phyloP scores from a whole-genome alignment of 2,329 filamentous ascomycete genomes.

The Xenosphaeropsis pyriputrescens region DNA sequence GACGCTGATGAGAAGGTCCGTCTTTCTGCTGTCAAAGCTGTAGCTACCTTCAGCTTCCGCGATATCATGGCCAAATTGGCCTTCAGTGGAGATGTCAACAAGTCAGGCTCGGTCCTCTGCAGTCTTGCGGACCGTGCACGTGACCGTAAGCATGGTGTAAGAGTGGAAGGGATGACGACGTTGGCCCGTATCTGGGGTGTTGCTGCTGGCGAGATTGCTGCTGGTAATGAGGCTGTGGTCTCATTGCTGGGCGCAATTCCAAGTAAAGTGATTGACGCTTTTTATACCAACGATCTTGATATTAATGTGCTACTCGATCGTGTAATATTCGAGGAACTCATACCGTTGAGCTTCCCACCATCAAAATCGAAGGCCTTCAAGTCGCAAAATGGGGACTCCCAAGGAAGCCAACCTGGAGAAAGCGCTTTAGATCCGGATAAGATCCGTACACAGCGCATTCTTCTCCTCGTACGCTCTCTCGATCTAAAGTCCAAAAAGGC shows the following conservation, averaged over 20 bases:
- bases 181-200: conserved; percentile 89
- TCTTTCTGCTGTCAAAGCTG: conserved; percentile 71
- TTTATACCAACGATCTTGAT: conserved; percentile 80
- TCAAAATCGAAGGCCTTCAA: conserved; percentile 49
- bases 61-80: conserved; percentile 75
- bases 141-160: conserved; percentile 69
- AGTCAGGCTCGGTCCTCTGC: conserved; percentile 63
- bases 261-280: conserved; percentile 70
- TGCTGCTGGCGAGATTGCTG: conserved; percentile 71
- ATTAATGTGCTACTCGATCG: conserved; percentile 74
- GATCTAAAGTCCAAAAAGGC: conserved; percentile 69
- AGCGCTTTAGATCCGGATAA: conserved; percentile 51
- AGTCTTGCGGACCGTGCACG: conserved; percentile 79
- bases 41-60: conserved; percentile 67
- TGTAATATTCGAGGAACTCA: conserved; percentile 71
- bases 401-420: conserved; percentile 20
- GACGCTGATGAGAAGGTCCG: conserved; percentile 88
- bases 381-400: conserved; percentile 38
- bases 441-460: conserved; percentile 69
- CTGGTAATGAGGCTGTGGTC: conserved; percentile 63
- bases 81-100: conserved; percentile 56
- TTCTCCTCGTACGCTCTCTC: conserved; percentile 67
- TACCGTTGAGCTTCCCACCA: conserved; percentile 81
- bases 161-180: conserved; percentile 74
- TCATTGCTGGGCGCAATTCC: conserved; percentile 70